Evolutionary conservation across 2,329 filamentous ascomycete species (phyloP), one percentile per base, ranked within the genome.

Genomic region (Phoma sp.): DNA sequence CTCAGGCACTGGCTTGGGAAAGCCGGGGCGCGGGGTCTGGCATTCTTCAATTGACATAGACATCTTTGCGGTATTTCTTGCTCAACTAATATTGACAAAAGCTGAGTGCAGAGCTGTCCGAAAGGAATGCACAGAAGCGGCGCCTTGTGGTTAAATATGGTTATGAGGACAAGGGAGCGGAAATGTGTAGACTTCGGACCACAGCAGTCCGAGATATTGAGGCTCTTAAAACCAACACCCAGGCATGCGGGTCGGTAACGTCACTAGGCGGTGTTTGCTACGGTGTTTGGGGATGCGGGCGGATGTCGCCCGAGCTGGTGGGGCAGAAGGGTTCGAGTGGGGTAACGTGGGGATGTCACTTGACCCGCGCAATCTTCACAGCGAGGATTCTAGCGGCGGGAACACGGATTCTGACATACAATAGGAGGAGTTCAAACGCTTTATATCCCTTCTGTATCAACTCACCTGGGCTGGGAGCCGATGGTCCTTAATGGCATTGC

Each of bases 21-120:
- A 68, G 43, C 68, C 67, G 4, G 64, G 45, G 5, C 67, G 64
- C 2, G 58, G 56, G 24, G 52, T 52, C 27, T 66, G 62, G 54
- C 58, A 62, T 61, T 73, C 70, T 51, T 66, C 65, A 8, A 72
- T 57, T 18, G 68, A 69, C 70, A 72, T 73, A 18, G 70, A 73
- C 70, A 73, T 73, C 2, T 52, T 69, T 44, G 49, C 60, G 50
- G 62, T 58, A 10, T 39, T 43, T 37, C 22, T 8, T 10, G 4
- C 23, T 38, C 36, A 24, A 4, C 11, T 23, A 11, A 18, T 14
- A 14, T 14, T 13, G 14, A 22, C 8, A 32, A n/a, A 7, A 23
- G 3, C 11, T 8, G 10, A 41, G 18, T 30, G 37, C 38, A 7
- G 5, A 13, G 9, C 9, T 29, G 6, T 30, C 18, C 13, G 18